Conservation (phyloP, 176 grass and related monocot species). For the Oropetium thomaeum region DNA sequence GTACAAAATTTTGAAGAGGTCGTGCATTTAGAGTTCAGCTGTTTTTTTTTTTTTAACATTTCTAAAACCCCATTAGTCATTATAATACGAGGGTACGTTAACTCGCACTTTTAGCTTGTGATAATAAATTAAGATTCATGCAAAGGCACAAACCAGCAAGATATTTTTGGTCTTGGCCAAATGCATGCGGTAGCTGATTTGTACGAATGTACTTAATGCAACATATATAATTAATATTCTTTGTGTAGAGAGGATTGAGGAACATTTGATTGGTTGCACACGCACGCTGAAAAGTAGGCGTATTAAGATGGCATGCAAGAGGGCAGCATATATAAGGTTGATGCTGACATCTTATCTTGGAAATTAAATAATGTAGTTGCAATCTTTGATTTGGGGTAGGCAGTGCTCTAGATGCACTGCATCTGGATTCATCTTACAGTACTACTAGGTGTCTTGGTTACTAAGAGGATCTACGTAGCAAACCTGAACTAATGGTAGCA, state of each 20-base stretch:
- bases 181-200: neutral
- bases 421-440: slow-evolving; percentile 15
- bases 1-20: slow-evolving; percentile 35
- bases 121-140: slow-evolving; percentile 20
- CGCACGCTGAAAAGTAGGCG: slow-evolving; percentile 5
- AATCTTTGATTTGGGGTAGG: slow-evolving; percentile 10
- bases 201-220: slow-evolving; percentile 15
- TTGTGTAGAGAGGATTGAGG: too few relatives aligned
- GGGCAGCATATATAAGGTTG: slow-evolving; percentile 9
- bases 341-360: slow-evolving; percentile 33
- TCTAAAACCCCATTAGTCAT: slow-evolving; percentile 38
- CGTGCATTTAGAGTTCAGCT: slow-evolving; percentile 25
- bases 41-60: slow-evolving; percentile 22
- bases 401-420: slow-evolving; percentile 22
- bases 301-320: neutral
- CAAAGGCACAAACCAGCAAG: neutral
- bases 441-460: neutral
- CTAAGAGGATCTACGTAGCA: neutral
- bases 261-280: neutral
- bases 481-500: neutral
- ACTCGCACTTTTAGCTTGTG: neutral
- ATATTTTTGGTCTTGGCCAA: neutral
- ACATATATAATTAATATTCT: slow-evolving; percentile 8
- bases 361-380: slow-evolving; percentile 10
- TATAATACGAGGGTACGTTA: neutral